Percentiles rank a stretch among this genome's conserved stretches.
Conservation (phyloP, 768 basidiomycete genomes). For the Pulveroboletus sp. region DNA sequence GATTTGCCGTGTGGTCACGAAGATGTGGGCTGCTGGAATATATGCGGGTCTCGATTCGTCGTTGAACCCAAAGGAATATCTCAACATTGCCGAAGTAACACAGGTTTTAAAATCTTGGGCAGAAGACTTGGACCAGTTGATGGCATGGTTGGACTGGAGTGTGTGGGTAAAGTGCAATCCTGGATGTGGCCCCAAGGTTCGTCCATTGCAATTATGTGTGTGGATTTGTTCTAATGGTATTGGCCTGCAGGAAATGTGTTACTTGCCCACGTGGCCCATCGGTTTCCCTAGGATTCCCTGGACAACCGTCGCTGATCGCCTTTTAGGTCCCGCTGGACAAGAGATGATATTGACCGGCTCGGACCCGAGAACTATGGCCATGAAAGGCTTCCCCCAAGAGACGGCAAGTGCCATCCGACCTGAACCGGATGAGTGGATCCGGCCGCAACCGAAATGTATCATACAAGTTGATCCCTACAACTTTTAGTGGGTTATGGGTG, state of each 20-base stretch:
- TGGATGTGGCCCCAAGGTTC: conserved; percentile 28
- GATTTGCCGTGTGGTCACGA: conserved; percentile 38
- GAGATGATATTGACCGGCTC: background rate
- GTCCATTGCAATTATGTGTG: conserved; percentile 17
- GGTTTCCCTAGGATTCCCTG: background rate
- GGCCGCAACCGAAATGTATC: background rate
- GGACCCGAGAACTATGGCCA: background rate
- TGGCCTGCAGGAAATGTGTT: background rate
- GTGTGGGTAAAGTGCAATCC: background rate
- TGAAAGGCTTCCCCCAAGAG: background rate
- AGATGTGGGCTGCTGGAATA: conserved; percentile 28
- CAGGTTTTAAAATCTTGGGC: conserved; percentile 30
- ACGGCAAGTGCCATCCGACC: background rate
- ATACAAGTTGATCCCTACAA: background rate
- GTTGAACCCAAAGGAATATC: background rate
- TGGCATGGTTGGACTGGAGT: conserved; percentile 40
- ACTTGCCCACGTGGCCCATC: background rate
- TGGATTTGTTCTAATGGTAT: too few species aligned
- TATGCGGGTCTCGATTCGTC: background rate
- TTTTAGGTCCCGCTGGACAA: background rate
- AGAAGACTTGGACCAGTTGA: conserved; percentile 30
- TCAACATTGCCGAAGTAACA: background rate
- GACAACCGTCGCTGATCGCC: background rate
- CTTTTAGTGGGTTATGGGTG: background rate
- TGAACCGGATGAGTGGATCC: background rate